Evolutionary conservation across 2,329 filamentous ascomycete genomes (phyloP).

Genomic region (Pestalotiopsis sp.): DNA sequence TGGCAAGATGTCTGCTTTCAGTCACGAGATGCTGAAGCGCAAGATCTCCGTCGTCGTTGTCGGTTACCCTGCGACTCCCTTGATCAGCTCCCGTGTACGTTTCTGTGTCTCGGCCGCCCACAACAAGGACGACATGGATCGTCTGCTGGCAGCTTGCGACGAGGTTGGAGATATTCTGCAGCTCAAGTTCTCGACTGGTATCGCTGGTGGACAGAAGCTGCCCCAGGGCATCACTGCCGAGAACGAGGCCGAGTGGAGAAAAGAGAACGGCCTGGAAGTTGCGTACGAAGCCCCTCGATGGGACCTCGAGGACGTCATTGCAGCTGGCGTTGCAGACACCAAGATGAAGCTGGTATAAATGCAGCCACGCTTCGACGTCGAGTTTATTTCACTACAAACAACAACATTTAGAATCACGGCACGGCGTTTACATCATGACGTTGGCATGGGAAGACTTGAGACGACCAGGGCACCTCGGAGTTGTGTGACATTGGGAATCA

Average conservation of each 20-base stretch:
- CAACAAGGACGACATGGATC: conserved; percentile 97
- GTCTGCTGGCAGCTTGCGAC: conserved; percentile 85
- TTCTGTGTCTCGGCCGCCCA: conserved; percentile 96
- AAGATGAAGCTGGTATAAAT: conserved; percentile 70
- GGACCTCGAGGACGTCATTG: conserved; percentile 81
- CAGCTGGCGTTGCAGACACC: conserved; percentile 73
- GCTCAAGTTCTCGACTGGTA: conserved; percentile 94
- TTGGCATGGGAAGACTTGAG: conserved; percentile 22
- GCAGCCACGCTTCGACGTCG: conserved; percentile 11
- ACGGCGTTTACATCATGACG: conserved; percentile 24
- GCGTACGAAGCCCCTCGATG: conserved; percentile 79
- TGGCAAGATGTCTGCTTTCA: conserved; percentile 98
- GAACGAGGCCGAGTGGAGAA: conserved; percentile 70
- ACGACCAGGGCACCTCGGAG: conserved; percentile 33
- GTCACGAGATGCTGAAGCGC: conserved; percentile 95
- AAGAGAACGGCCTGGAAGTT: conserved; percentile 67
- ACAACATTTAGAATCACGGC: conserved; percentile 22
- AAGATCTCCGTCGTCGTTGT: conserved; percentile 98
- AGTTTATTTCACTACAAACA: neutral
- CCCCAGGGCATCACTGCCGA: conserved; percentile 72
- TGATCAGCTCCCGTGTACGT: conserved; percentile 91
- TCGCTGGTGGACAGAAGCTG: conserved; percentile 84
- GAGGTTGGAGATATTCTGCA: conserved; percentile 91
- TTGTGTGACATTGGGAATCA: conserved; percentile 26
- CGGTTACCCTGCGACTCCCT: conserved; percentile 92